Evolutionary conservation across 345 rosid genomes (phyloP), one percentile per base, ranked within the genome.

Genomic region (Luvunga scandens): DNA sequence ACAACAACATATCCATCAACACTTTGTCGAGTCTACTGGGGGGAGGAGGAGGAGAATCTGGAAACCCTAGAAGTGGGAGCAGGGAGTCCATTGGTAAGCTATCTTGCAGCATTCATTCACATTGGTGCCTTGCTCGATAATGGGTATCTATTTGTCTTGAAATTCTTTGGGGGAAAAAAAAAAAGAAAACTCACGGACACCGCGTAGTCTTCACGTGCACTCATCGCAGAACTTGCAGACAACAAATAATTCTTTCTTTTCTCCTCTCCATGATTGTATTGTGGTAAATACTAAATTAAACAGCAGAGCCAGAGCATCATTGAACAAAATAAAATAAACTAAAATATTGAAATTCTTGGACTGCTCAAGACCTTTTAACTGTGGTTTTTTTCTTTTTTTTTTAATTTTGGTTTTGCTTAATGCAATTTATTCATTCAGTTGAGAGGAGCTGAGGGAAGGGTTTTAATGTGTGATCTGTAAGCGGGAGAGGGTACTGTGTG

Each of bases 161-260:
- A 83, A 85, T 77, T 74, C 75, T 66, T 83, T 83, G 42, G 2
- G 10, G 2, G 1, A 9, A 18, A 18, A 50, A 14, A 74, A 79
- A 80, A 83, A 73, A 82, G 73, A 81, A 80, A 86, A 73, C 83
- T 86, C 86, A 86, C 84, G 81, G 86, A 83, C 42, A 27, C 78
- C 34, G 80, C 77, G 13, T 70, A 65, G 82, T 65, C 77, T 64
- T 82, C 93, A 88, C 91, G 93, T 90, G 91, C 86, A 83, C 83
- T 80, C 88, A 80, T 78, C 81, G 65, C 81, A 79, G 77, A 66
- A 68, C 62, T 61, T 66, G 81, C 81, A 73, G 83, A 61, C 53
- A 6, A 61, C 25, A 53, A 84, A 83, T 56, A 71, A 61, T 28
- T 28, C 25, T 56, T 69, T 82, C 45, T 69, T 76, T 60, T 78